Percentiles rank a stretch among this genome's conserved stretches.
Conservation (phyloP, 495 filamentous ascomycete species). For the Jackrogersella multiformis region DNA sequence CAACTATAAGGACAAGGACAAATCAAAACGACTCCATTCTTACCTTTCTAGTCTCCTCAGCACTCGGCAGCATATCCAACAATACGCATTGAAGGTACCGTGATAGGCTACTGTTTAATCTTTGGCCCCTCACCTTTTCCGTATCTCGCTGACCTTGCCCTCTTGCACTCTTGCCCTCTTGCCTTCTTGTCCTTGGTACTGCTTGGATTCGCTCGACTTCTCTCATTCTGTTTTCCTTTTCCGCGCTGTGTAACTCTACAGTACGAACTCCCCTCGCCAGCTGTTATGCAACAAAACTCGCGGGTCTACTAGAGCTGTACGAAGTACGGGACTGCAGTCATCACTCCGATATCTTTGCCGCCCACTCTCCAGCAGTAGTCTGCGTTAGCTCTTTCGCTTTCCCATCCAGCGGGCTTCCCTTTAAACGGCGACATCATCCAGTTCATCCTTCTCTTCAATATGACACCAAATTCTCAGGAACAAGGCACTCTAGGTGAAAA, state of each 20-base stretch:
- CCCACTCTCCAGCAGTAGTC: constrained; percentile 36
- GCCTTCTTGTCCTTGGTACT: not conserved
- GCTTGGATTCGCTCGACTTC: not conserved
- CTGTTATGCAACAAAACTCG: constrained; percentile 19
- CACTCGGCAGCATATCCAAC: constrained; percentile 17
- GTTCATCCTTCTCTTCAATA: constrained; percentile 19
- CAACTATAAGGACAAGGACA: constrained; percentile 5
- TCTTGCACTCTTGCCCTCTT: no score
- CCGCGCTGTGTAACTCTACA: constrained; percentile 18
- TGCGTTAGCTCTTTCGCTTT: constrained; percentile 36
- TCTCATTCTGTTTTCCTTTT: constrained; percentile 4
- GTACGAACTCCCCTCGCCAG: constrained; percentile 4
- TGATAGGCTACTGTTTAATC: constrained; percentile 15
- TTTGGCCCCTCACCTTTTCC: constrained; percentile 3
- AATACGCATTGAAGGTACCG: constrained; percentile 1
- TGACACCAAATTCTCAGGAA: constrained; percentile 17
- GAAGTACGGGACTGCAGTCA: constrained; percentile 20
- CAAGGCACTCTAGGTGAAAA: constrained; percentile 22
- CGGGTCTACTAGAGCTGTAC: constrained; percentile 10
- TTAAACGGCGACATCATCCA: constrained; percentile 21
- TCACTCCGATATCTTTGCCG: constrained; percentile 23
- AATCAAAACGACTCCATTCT: constrained; percentile 13
- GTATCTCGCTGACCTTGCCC: constrained; percentile 15
- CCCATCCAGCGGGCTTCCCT: constrained; percentile 20
- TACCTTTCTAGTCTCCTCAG: constrained; percentile 12